A percentile compares a stretch with the other conserved stretches of the same genome.
Conservation (phyloP, 148 eudicot species). For the Persicaria maculosa region DNA sequence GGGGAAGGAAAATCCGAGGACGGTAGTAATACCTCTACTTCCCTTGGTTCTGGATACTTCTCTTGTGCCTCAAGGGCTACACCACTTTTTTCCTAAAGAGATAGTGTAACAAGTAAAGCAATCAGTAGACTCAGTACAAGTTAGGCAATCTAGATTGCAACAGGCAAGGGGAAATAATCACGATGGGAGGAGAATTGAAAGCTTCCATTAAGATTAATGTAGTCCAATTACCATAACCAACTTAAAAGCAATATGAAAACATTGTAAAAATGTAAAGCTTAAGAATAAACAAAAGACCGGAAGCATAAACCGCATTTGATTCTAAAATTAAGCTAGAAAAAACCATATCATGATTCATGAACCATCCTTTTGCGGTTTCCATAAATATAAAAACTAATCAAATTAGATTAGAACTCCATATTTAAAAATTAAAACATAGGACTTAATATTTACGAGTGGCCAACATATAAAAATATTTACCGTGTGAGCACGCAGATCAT, state of each 20-base stretch:
- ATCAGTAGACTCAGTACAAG: background rate
- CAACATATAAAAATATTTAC: slow-evolving; percentile 24
- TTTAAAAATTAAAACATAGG: background rate
- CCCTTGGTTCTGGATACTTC: slow-evolving; percentile 72
- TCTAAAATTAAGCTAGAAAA: background rate
- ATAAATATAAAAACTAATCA: background rate
- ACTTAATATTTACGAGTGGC: background rate
- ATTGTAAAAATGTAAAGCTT: background rate
- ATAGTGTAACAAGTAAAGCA: background rate
- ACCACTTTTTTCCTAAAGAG: slow-evolving; percentile 71
- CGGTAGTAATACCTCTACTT: slow-evolving; percentile 60
- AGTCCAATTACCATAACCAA: background rate
- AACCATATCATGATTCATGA: background rate
- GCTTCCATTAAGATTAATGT: background rate
- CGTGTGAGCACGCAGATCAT: slow-evolving; percentile 83
- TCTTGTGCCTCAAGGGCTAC: slow-evolving; percentile 86
- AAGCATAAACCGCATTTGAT: background rate
- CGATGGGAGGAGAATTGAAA: background rate
- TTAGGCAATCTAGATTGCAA: background rate
- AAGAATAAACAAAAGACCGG: background rate
- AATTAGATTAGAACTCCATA: background rate
- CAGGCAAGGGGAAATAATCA: background rate
- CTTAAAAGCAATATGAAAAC: background rate
- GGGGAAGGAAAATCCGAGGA: background rate
- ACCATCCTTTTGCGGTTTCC: background rate